Evolutionary conservation across 305 asterid genomes (phyloP), one percentile per base, ranked within the genome.

Genomic region (Solanum hybrid): DNA sequence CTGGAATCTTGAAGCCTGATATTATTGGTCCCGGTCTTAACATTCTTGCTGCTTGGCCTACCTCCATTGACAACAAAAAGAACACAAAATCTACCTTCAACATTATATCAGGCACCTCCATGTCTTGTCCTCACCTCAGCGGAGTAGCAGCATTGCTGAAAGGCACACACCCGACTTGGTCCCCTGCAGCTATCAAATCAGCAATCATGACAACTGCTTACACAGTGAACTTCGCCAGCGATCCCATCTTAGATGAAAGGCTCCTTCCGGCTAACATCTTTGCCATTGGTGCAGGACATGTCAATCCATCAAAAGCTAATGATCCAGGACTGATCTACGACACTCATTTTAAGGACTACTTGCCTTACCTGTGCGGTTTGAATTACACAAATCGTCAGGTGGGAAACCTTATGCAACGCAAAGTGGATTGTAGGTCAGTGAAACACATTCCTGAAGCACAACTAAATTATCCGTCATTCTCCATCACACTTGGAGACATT

Each of bases 271-370:
- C 98, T 8, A 95, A 92, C 51, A 96, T 97, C 0, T 93, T 90
- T 89, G 97, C 96, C 3, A 90, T 92, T 14, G 99, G 99, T 11
- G 95, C 98, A 0, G 99, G 99, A 87, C 97, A 97, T 61, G 95
- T 97, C 11, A 95, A 97, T 89, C 98, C 98, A n/a, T 94, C 90
- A 91, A 93, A 86, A 89, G 99, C 98, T 13, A 92, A 95, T 87
- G 89, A 95, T 1, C 99, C 98, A 0, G 98, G 99, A 31, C 97
- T 97, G 12, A 95, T 97, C 0, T 96, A 96, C 14, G 98, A 97
- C 61, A 90, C 95, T 57, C 90, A 91, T 3, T 88, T 93, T 0
- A 91, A 93, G 8, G 97, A 96, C 61, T 96, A 97, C 91, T 80
- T 97, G 2, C 88, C 90, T 14, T 96, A 94, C 93, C 93, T 97